Conservation (phyloP, 2,329 filamentous ascomycete genomes). For the Arthrobotrys entomopaga region DNA sequence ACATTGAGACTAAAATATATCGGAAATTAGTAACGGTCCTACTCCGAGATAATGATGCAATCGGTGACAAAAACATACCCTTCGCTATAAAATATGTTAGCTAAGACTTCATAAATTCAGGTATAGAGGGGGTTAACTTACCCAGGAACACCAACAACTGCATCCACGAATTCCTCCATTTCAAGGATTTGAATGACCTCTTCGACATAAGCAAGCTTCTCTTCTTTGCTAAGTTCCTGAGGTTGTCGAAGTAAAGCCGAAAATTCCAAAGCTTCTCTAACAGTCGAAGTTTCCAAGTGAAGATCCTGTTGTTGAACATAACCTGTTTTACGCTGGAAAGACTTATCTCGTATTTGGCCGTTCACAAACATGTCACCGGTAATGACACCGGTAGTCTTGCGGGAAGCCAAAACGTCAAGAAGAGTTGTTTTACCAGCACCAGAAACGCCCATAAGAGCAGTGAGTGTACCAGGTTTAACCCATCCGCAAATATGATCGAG, state of each 20-base stretch:
- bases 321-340: conserved; percentile 72
- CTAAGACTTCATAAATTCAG: background rate
- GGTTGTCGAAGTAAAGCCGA: conserved; percentile 73
- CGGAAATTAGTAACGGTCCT: too few species aligned
- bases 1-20: conserved; percentile 65
- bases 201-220: conserved; percentile 75
- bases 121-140: conserved; percentile 61
- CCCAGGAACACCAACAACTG: conserved; percentile 71
- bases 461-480: conserved; percentile 79
- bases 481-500: conserved; percentile 75
- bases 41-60: background rate
- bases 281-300: conserved; percentile 71
- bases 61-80: conserved; percentile 14
- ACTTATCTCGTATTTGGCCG: conserved; percentile 68
- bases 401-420: conserved; percentile 76
- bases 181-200: conserved; percentile 73
- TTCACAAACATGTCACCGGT: conserved; percentile 72
- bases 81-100: conserved; percentile 8
- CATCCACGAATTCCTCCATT: conserved; percentile 74
- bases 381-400: conserved; percentile 74
- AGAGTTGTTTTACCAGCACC: conserved; percentile 90
- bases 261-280: conserved; percentile 74
- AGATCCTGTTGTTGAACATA: conserved; percentile 75
- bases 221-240: conserved; percentile 67
- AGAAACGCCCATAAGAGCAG: conserved; percentile 82